Evolutionary conservation across 768 basidiomycete genomes (phyloP).

Genomic region (Inosperma sp.): DNA sequence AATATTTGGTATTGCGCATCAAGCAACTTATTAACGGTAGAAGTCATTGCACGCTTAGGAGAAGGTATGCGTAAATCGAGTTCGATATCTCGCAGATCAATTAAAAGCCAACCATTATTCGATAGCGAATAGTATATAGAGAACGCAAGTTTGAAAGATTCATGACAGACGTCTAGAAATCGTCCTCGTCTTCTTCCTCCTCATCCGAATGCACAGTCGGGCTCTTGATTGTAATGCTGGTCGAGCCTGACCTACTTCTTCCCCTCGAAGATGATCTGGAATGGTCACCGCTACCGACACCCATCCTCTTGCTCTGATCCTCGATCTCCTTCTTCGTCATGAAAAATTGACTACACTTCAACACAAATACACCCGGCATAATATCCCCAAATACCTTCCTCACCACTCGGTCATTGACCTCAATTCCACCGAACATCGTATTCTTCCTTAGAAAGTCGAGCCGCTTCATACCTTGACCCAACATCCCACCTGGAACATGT

Average conservation of each 20-base stretch:
- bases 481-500: constrained; percentile 64
- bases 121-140: no score
- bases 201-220: constrained; percentile 13
- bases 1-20: no score
- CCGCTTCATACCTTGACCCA: constrained; percentile 58
- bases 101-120: no score
- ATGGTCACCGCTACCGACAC: constrained; percentile 7
- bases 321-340: constrained; percentile 47
- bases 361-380: constrained; percentile 56
- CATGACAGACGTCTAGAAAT: no score
- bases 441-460: constrained; percentile 61
- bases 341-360: constrained; percentile 49
- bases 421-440: constrained; percentile 63
- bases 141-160: no score
- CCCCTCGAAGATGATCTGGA: constrained; percentile 3
- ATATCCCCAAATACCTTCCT: constrained; percentile 41
- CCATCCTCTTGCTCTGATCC: constrained; percentile 41
- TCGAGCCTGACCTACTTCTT: constrained; percentile 24
- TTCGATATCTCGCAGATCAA: no score
- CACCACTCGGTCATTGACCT: constrained; percentile 40
- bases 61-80: no score
- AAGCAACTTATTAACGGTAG: no score
- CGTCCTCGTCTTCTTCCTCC: background rate
- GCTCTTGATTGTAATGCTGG: constrained; percentile 15
- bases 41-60: no score